Evolutionary conservation across 148 eudicot genomes (phyloP).

Genomic region (Rheum nobile): DNA sequence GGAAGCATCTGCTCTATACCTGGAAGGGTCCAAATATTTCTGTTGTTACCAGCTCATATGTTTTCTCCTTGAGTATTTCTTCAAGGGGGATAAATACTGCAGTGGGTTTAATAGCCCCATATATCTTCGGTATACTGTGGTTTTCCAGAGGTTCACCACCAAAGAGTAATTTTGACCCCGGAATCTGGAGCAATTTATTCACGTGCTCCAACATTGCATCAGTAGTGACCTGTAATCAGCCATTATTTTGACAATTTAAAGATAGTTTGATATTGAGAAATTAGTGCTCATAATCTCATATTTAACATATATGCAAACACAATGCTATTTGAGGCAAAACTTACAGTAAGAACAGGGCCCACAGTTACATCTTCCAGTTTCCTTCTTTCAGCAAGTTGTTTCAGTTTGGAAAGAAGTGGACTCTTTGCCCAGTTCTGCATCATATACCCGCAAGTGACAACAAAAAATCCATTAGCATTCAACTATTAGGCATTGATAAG

Average conservation of each 20-base stretch:
- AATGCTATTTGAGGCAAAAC: constrained; percentile 7
- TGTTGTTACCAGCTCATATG: constrained; percentile 68
- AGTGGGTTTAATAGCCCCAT: constrained; percentile 93
- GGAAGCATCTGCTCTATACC: constrained; percentile 21
- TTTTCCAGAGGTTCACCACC: constrained; percentile 82
- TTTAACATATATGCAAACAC: not conserved
- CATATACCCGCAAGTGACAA: not conserved
- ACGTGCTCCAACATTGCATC: constrained; percentile 73
- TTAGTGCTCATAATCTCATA: not conserved
- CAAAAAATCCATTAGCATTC: not conserved
- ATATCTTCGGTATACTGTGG: constrained; percentile 67
- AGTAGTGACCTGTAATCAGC: constrained; percentile 56
- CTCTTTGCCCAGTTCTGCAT: constrained; percentile 75
- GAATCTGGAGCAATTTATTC: constrained; percentile 62
- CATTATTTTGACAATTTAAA: not conserved
- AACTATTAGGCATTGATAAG: not conserved
- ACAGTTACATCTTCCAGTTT: constrained; percentile 70
- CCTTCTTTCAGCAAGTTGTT: constrained; percentile 68
- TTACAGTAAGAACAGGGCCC: constrained; percentile 86
- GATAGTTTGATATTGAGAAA: not conserved
- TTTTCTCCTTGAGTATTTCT: constrained; percentile 68
- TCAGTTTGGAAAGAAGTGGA: constrained; percentile 53
- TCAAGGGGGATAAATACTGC: constrained; percentile 85
- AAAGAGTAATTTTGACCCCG: constrained; percentile 77
- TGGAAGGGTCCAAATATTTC: constrained; percentile 97